phyloP scores from a whole-genome alignment of 345 rosid genomes.

The Viola odorata region DNA sequence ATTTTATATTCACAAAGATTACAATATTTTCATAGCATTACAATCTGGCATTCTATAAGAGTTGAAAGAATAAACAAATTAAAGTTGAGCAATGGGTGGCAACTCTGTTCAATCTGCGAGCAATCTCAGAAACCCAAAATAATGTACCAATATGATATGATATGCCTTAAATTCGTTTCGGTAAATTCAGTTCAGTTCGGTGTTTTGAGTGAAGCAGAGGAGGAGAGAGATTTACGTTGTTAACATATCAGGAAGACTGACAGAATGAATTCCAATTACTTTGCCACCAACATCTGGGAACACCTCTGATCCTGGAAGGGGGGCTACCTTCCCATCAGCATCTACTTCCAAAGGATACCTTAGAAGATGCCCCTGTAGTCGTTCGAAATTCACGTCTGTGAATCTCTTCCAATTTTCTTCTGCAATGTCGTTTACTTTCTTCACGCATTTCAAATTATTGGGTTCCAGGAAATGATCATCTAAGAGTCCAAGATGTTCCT shows the following conservation, averaged over 20 bases:
- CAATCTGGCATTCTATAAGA: no score
- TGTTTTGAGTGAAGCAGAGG: no score
- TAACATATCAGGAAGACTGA: slow-evolving; percentile 53
- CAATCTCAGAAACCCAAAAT: no score
- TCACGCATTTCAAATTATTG: slow-evolving; percentile 52
- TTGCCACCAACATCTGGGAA: slow-evolving; percentile 94
- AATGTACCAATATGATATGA: no score
- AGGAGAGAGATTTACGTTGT: slow-evolving; percentile 55
- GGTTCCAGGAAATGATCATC: slow-evolving; percentile 44
- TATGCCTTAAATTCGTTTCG: no score
- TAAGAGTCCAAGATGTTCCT: slow-evolving; percentile 68
- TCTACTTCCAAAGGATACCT: slow-evolving; percentile 66
- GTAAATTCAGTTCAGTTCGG: no score
- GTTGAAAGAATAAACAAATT: no score
- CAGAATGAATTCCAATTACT: slow-evolving; percentile 53
- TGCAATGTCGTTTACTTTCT: slow-evolving; percentile 49
- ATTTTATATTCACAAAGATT: no score
- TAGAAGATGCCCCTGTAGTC: slow-evolving; percentile 77
- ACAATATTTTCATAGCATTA: no score
- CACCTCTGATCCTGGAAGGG: slow-evolving; percentile 51
- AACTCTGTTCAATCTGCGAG: no score
- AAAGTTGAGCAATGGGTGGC: no score
- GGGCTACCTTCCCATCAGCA: slow-evolving; percentile 45
- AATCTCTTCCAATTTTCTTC: slow-evolving; percentile 62
- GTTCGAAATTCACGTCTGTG: slow-evolving; percentile 20